These are phyloP conservation scores for Cladophialophora bantiana DNA, from an alignment of 2,329 filamentous ascomycete genomes.

Conservation along the genomic window DNA sequence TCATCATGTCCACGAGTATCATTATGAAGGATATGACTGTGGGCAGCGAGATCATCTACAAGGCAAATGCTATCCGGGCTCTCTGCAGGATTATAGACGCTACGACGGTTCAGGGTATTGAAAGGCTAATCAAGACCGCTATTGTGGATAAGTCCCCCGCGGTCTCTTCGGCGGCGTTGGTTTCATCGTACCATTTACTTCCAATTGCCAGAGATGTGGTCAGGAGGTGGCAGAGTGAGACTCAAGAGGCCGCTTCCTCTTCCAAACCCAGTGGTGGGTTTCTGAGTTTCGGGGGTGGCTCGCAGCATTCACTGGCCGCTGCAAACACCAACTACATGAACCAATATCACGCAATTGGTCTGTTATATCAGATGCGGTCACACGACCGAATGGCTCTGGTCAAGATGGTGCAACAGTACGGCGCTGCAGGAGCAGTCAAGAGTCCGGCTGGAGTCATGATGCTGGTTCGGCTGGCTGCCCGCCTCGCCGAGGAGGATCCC, in stretches of 20 bases:
- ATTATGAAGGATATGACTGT: conserved; percentile 99
- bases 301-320: conserved; percentile 72
- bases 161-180: conserved; percentile 91
- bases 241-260: conserved; percentile 91
- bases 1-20: conserved; percentile 99
- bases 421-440: conserved; percentile 88
- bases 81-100: conserved; percentile 97
- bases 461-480: conserved; percentile 89
- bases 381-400: conserved; percentile 98
- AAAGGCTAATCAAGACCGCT: conserved; percentile 97
- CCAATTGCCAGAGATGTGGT: conserved; percentile 96
- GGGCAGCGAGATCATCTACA: conserved; percentile 89
- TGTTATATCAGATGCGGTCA: conserved; percentile 96
- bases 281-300: conserved; percentile 86
- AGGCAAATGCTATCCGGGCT: conserved; percentile 94
- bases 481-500: conserved; percentile 90
- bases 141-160: conserved; percentile 99
- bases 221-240: conserved; percentile 97
- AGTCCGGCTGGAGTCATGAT: conserved; percentile 91
- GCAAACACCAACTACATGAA: conserved; percentile 94
- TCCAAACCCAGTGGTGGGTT: conserved; percentile 89
- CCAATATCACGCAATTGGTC: conserved; percentile 96
- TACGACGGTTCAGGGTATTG: conserved; percentile 95
- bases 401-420: conserved; percentile 99
- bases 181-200: conserved; percentile 96